Base-by-base conservation (phyloP, 2,329 filamentous ascomycete species). In the Aspergillus pseudonomiae region DNA sequence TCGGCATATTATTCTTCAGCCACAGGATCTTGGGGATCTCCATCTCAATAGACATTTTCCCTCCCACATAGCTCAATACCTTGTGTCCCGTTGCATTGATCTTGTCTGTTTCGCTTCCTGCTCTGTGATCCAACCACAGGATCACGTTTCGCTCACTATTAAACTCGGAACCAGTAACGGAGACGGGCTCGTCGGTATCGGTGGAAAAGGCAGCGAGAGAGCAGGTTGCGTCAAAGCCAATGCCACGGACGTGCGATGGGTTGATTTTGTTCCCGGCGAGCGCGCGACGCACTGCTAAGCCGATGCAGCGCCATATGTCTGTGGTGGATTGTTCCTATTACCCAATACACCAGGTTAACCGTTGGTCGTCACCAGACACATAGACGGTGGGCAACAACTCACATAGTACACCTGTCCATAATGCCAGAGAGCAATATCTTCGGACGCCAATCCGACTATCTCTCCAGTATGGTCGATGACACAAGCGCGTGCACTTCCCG, bases 31-130 rank as follows among this genome's bases (percentile, higher is more conserved):
- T 99, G 67, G 95, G 95, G 61, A 99, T 96, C 79, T 99, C 95
- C 95, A 99, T 99, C 83, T 99, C 95, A 68, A 97, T 94, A 77
- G 93, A 97, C 95, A 99, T 99, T 77, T 91, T 94, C 67, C 95
- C 95, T 70, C 95, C 95, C n/a, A 99, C 95, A 75, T 99, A 99
- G 73, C 93, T 91, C 63, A 99, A 87, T 59, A 99, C 84, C 78
- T 96, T 95, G 83, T 99, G 95, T 59, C 89, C 86, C 3, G 95
- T 98, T 59, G 88, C 88, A 78, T 99, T 99, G 82, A 99, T 96
- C 80, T 92, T 91, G 66, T 92, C 89, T 0, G 94, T 96, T 84
- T 99, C 95, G 64, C 92, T 88, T 19, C 95, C 88, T 0, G 95
- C 93, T 43, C 95, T 89, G 79, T 99, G 95, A 78, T 99, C 95